Conservation (phyloP, 768 basidiomycete species). For the Kwoniella bestiolae region DNA sequence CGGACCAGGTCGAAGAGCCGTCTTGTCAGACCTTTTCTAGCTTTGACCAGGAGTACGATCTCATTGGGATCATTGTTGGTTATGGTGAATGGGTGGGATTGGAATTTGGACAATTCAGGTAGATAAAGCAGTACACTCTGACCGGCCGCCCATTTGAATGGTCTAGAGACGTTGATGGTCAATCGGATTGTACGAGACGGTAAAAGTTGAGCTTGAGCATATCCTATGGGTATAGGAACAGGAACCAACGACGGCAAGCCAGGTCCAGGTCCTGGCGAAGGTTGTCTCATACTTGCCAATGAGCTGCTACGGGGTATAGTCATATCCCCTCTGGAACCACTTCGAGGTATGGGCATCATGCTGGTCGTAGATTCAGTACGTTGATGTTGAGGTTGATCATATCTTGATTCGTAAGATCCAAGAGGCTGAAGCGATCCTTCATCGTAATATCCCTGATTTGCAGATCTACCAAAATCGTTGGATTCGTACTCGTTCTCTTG, state of each 20-base stretch:
- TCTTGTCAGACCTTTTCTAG: conserved; percentile 71
- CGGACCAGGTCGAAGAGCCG: conserved; percentile 67
- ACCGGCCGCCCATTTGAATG: conserved; percentile 73
- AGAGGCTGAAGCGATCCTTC: conserved; percentile 47
- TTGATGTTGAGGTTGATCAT: conserved; percentile 12
- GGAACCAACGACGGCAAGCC: conserved; percentile 20
- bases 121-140: conserved; percentile 75
- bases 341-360: conserved; percentile 16
- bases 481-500: background rate
- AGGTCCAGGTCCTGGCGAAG: background rate
- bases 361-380: conserved; percentile 7
- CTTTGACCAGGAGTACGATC: conserved; percentile 71
- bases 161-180: conserved; percentile 66
- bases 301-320: conserved; percentile 6
- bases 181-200: conserved; percentile 73
- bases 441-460: conserved; percentile 35
- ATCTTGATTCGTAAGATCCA: conserved; percentile 40
- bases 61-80: conserved; percentile 65
- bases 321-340: background rate
- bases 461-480: conserved; percentile 25
- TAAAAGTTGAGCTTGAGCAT: conserved; percentile 70
- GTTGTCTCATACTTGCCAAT: conserved; percentile 7
- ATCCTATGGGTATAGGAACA: conserved; percentile 68
- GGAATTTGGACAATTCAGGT: conserved; percentile 67
- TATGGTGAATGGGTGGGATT: conserved; percentile 75